Percentiles rank a stretch among this genome's conserved stretches.
Conservation (phyloP, 371 early-diverging fungal species). For the Zancudomyces culisetae region DNA sequence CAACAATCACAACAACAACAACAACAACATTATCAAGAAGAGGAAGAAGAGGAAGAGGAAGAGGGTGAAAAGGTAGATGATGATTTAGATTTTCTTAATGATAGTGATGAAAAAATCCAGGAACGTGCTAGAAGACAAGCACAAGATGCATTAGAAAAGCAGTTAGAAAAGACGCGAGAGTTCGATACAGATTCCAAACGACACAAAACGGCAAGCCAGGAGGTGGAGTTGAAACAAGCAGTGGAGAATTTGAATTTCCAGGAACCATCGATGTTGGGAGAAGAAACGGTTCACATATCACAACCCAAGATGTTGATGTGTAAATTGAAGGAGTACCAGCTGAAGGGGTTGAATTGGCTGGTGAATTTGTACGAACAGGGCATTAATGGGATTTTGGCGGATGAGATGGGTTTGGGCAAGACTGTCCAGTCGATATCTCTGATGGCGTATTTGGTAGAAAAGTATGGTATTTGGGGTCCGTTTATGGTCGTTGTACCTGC, state of each 20-base stretch:
- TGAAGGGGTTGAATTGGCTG: slow-evolving; percentile 98
- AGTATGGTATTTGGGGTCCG: slow-evolving; percentile 78
- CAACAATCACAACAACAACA: no score
- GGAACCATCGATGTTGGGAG: slow-evolving; percentile 55
- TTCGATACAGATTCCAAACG: slow-evolving; percentile 57
- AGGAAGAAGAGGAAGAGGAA: slow-evolving; percentile 20
- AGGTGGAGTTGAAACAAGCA: slow-evolving; percentile 33
- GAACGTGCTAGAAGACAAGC: slow-evolving; percentile 56
- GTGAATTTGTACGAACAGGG: slow-evolving; percentile 95
- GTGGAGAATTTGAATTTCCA: slow-evolving; percentile 70
- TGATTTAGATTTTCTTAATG: slow-evolving; percentile 24
- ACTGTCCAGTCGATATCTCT: slow-evolving; percentile 97
- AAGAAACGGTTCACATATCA: slow-evolving; percentile 32
- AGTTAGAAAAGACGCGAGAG: slow-evolving; percentile 42
- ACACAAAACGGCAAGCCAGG: slow-evolving; percentile 59
- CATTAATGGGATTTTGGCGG: slow-evolving; percentile 95
- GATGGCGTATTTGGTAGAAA: slow-evolving; percentile 80
- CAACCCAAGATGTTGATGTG: slow-evolving; percentile 71
- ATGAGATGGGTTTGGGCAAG: slow-evolving; percentile 97
- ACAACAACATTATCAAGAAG: no score
- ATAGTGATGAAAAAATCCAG: slow-evolving; percentile 44
- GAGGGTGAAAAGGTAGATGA: slow-evolving; percentile 27
- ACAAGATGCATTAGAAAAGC: slow-evolving; percentile 55
- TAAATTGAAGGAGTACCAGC: slow-evolving; percentile 86
- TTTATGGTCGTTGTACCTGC: slow-evolving; percentile 85